These are phyloP conservation scores for Hippophae tibetana DNA, from an alignment of 306 rosid genomes.

Conservation along the genomic window DNA sequence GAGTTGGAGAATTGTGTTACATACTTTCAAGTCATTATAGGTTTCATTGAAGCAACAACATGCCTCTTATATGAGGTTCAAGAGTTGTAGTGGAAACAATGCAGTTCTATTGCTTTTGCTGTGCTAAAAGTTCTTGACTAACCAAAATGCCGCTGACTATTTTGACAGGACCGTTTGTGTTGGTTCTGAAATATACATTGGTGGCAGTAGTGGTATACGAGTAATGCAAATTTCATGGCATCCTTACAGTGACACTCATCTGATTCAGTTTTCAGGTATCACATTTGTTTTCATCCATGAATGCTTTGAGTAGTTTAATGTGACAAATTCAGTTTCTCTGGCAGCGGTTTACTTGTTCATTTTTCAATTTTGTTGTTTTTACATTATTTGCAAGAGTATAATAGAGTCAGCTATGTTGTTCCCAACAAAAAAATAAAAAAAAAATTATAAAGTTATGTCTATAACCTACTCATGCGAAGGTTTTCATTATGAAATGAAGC, in stretches of 20 bases:
- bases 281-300: background rate
- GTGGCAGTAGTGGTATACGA: slow-evolving; percentile 42
- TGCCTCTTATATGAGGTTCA: background rate
- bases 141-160: background rate
- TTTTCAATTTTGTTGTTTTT: background rate
- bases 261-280: slow-evolving; percentile 88
- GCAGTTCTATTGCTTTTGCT: background rate
- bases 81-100: background rate
- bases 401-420: no score
- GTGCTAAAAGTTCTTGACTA: background rate
- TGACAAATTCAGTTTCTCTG: background rate
- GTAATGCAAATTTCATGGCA: slow-evolving; percentile 73
- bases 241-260: slow-evolving; percentile 75
- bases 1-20: background rate
- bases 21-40: no score
- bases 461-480: background rate
- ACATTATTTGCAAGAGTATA: background rate
- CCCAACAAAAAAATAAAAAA: background rate
- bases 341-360: background rate
- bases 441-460: background rate
- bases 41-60: no score
- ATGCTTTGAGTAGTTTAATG: background rate
- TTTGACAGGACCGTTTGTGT: slow-evolving; percentile 53
- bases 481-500: background rate
- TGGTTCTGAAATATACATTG: slow-evolving; percentile 49